phyloP scores from a whole-genome alignment of 1,139 yeast genomes.

The Blastobotrys serpentis region DNA sequence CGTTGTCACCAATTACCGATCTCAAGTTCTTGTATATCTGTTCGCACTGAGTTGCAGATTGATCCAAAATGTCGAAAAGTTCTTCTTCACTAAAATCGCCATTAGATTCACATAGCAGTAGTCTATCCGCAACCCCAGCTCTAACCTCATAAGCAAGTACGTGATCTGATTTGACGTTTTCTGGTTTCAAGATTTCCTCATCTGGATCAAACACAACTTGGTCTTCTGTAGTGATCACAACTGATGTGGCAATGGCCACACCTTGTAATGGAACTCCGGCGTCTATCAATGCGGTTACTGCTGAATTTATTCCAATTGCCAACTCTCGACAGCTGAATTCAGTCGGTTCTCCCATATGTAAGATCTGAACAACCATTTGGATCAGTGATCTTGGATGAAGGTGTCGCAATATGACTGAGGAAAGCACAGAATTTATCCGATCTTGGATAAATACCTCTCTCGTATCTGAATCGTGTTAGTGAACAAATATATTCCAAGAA shows the following conservation, averaged over 20 bases:
- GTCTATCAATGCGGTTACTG: constrained; percentile 74
- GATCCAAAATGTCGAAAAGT: constrained; percentile 43
- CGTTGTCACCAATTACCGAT: constrained; percentile 47
- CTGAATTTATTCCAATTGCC: constrained; percentile 68
- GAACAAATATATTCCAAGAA: constrained; percentile 11
- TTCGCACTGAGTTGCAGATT: constrained; percentile 50
- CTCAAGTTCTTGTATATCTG: constrained; percentile 48
- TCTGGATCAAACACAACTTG: constrained; percentile 49
- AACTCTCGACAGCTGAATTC: constrained; percentile 48
- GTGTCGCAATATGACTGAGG: constrained; percentile 60
- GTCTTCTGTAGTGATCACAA: constrained; percentile 42
- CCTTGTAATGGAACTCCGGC: constrained; percentile 70
- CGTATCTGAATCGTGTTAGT: constrained; percentile 39
- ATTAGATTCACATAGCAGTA: constrained; percentile 66
- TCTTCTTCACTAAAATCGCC: constrained; percentile 65
- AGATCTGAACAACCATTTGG: constrained; percentile 81
- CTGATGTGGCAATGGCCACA: constrained; percentile 57
- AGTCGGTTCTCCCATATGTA: constrained; percentile 55
- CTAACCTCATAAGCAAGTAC: constrained; percentile 61
- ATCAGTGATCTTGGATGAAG: constrained; percentile 80
- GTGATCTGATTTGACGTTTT: constrained; percentile 57
- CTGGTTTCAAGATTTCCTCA: constrained; percentile 39
- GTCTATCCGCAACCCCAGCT: constrained; percentile 50
- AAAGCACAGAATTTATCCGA: constrained; percentile 60
- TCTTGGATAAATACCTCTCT: constrained; percentile 78